Evolutionary conservation across 139 green algal species (phyloP), one percentile per base, ranked within the genome.

Genomic region (Prasinococcaceae sp.): DNA sequence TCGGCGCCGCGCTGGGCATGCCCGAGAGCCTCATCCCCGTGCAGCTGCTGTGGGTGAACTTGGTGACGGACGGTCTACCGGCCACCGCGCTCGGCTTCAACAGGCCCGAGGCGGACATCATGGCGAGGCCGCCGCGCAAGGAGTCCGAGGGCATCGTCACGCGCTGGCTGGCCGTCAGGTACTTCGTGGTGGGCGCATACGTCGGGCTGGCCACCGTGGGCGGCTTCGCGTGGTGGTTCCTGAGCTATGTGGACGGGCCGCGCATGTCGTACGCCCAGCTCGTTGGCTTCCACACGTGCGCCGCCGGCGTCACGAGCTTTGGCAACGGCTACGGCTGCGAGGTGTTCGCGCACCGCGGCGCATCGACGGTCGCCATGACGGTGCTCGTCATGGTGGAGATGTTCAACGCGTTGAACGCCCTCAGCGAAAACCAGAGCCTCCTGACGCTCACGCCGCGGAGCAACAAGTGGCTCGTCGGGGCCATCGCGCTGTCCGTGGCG

Each of bases 401-500:
- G 69, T 77, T 77, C 64, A 74, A 77, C 48, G 69, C 65, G 12
- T 42, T 74, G 40, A 77, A 77, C 50, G 63, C 70, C 17, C 44
- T 74, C 20, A 64, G 35, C 17, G 65, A 74, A 32, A 74, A 74
- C 30, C 35, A 62, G 17, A 68, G 43, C 47, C 52, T 74, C 6
- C 50, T 77, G 33, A 36, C 30, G 25, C 52, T 94, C 74, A 83
- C 88, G 2, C 85, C 89, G 9, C 94, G 84, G 83, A 65, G 49
- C 60, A 98, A 98, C 78, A 81, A 79, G 19, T 97, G 82, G 79
- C 78, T 98, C 55, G 55, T 94, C 29, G 47, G 83, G 27, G 90
- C 90, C 46, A 94, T 93, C 58, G 50, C 46, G n/a, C 23, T 93
- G 4, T 92, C 78, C 29, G 75, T 98, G 46, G 51, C 53, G 5